Percentiles rank a stretch among this genome's conserved stretches.
These are phyloP conservation scores for Hypoxylon fuscum DNA, from an alignment of 495 filamentous ascomycete genomes.

Conservation along the genomic window DNA sequence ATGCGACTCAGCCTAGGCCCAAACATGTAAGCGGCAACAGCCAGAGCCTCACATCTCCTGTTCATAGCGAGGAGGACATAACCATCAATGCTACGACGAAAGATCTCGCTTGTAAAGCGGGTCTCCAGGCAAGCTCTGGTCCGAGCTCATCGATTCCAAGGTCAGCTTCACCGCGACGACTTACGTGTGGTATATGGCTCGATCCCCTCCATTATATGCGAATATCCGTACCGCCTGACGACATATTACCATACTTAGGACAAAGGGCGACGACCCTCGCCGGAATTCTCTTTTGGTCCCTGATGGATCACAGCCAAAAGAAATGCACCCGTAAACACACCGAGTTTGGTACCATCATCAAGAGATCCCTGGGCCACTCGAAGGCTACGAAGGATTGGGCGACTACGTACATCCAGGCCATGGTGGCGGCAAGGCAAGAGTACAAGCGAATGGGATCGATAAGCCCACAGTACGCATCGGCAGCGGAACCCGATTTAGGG, in stretches of 20 bases:
- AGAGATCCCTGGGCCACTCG: slow-evolving; percentile 6
- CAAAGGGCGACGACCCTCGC: slow-evolving; percentile 14
- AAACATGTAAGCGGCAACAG: background rate
- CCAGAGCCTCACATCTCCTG: background rate
- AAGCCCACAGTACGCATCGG: slow-evolving; percentile 4
- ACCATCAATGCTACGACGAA: background rate
- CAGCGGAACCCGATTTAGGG: slow-evolving; percentile 8
- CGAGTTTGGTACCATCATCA: background rate
- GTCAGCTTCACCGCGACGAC: slow-evolving; percentile 5
- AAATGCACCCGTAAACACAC: slow-evolving; percentile 8
- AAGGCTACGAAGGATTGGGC: slow-evolving; percentile 14
- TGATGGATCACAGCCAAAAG: slow-evolving; percentile 15
- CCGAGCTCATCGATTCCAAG: background rate
- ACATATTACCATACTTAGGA: slow-evolving; percentile 25
- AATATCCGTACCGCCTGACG: slow-evolving; percentile 18
- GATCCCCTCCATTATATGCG: slow-evolving; percentile 22
- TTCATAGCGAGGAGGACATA: slow-evolving; percentile 16
- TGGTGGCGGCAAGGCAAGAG: slow-evolving; percentile 27
- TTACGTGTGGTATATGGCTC: slow-evolving; percentile 26
- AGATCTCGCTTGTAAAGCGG: background rate
- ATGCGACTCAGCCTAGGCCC: background rate
- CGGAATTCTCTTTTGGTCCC: slow-evolving; percentile 20
- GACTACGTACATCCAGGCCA: slow-evolving; percentile 13
- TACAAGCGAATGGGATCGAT: slow-evolving; percentile 16
- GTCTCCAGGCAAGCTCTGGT: background rate